These are phyloP conservation scores for Mycena floridula DNA, from an alignment of 768 basidiomycete genomes.

Conservation along the genomic window DNA sequence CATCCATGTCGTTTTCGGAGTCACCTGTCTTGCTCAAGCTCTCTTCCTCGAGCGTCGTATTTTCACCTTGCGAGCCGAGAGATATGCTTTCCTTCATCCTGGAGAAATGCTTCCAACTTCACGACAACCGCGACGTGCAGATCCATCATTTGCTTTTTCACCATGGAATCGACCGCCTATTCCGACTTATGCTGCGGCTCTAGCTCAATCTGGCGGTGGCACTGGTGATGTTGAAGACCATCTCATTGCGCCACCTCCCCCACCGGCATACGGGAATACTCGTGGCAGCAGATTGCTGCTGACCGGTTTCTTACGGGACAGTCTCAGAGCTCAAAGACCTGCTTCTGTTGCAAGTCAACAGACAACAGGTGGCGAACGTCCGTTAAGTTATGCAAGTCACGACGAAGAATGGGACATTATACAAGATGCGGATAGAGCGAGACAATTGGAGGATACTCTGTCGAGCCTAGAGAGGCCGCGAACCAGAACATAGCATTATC, in stretches of 20 bases:
- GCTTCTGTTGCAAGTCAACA: constrained; percentile 23
- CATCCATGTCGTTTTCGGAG: constrained; percentile 56
- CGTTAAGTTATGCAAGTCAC: constrained; percentile 47
- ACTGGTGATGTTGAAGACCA: constrained; percentile 75
- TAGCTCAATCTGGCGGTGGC: constrained; percentile 62
- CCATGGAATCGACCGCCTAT: constrained; percentile 71
- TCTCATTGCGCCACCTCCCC: constrained; percentile 60
- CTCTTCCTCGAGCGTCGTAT: constrained; percentile 60
- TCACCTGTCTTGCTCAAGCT: constrained; percentile 44
- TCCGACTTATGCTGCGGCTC: constrained; percentile 64
- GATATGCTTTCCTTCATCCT: constrained; percentile 53
- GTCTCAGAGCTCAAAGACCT: constrained; percentile 43
- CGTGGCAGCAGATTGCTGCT: constrained; percentile 63
- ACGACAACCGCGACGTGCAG: constrained; percentile 18
- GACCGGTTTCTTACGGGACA: constrained; percentile 42
- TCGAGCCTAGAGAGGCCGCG: constrained; percentile 32
- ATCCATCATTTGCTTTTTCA: constrained; percentile 37
- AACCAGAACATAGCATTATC: constrained; percentile 3
- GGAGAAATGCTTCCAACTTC: constrained; percentile 47
- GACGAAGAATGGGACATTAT: constrained; percentile 55
- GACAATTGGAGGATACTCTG: constrained; percentile 51
- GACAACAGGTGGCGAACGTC: constrained; percentile 27
- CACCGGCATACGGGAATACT: constrained; percentile 74
- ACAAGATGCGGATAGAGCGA: constrained; percentile 46
- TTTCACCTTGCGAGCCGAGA: constrained; percentile 61